These are phyloP conservation scores for Paraconiothyrium brasiliense DNA, from an alignment of 2,329 filamentous ascomycete species.

Conservation along the genomic window DNA sequence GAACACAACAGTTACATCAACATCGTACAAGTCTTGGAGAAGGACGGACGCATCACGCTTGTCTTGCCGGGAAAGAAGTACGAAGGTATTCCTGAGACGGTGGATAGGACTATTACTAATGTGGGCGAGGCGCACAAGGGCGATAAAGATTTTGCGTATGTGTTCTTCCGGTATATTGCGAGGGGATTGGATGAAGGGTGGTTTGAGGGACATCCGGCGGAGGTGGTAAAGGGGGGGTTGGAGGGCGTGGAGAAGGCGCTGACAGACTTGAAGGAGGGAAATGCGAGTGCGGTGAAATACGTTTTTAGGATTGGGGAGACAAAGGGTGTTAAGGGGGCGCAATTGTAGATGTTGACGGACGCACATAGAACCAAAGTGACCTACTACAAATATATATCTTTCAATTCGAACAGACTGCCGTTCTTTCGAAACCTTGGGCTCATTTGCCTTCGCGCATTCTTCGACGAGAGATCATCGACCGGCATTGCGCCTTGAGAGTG, in stretches of 20 bases:
- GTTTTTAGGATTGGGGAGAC: constrained; percentile 66
- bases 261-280: constrained; percentile 66
- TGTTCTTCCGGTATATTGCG: constrained; percentile 57
- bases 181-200: constrained; percentile 60
- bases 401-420: not conserved
- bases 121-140: constrained; percentile 43
- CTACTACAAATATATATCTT: no score
- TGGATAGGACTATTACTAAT: constrained; percentile 52
- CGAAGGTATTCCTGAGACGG: constrained; percentile 50
- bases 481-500: no score
- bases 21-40: constrained; percentile 47
- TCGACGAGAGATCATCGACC: no score
- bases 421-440: no score
- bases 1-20: constrained; percentile 56
- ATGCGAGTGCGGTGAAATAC: constrained; percentile 71
- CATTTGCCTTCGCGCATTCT: no score
- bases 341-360: constrained; percentile 11
- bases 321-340: constrained; percentile 22
- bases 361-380: no score
- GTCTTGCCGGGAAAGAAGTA: constrained; percentile 57
- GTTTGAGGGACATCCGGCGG: constrained; percentile 60
- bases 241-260: constrained; percentile 63
- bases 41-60: constrained; percentile 44
- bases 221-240: constrained; percentile 65
- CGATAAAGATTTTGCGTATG: constrained; percentile 55